phyloP scores from a whole-genome alignment of 805 yeast genomes.

The Sporopachydermia quercuum region DNA sequence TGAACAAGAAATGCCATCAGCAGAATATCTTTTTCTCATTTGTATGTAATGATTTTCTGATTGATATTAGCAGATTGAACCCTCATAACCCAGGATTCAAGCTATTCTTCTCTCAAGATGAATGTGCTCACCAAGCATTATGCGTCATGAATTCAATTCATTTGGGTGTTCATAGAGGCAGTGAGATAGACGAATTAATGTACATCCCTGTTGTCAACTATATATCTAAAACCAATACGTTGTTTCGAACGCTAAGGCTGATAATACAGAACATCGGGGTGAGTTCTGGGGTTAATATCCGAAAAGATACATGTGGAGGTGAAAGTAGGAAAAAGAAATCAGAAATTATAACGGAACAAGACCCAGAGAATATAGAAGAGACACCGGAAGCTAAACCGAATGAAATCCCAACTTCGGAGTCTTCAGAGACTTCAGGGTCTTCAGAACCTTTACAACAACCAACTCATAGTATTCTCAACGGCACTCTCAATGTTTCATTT shows the following conservation, averaged over 20 bases:
- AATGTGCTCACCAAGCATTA: conserved; percentile 25
- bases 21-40: conserved; percentile 11
- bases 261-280: not conserved
- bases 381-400: too few relatives aligned
- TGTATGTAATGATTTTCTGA: conserved; percentile 18
- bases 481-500: conserved; percentile 18
- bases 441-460: not conserved
- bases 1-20: conserved; percentile 5
- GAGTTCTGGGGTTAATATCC: not conserved
- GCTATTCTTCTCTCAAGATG: conserved; percentile 18
- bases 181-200: conserved; percentile 18
- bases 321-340: not conserved
- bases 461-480: conserved; percentile 15
- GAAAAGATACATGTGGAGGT: not conserved
- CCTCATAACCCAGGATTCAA: conserved; percentile 24
- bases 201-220: conserved; percentile 23
- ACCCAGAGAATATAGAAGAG: too few relatives aligned
- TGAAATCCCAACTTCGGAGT: too few relatives aligned
- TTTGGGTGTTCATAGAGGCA: conserved; percentile 18
- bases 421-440: not conserved
- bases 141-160: conserved; percentile 19
- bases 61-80: conserved; percentile 23
- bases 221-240: conserved; percentile 19
- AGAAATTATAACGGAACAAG: too few relatives aligned
- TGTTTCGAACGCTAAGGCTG: conserved; percentile 14